Evolutionary conservation across 306 rosid species (phyloP).

Genomic region (Sicyos edulis): DNA sequence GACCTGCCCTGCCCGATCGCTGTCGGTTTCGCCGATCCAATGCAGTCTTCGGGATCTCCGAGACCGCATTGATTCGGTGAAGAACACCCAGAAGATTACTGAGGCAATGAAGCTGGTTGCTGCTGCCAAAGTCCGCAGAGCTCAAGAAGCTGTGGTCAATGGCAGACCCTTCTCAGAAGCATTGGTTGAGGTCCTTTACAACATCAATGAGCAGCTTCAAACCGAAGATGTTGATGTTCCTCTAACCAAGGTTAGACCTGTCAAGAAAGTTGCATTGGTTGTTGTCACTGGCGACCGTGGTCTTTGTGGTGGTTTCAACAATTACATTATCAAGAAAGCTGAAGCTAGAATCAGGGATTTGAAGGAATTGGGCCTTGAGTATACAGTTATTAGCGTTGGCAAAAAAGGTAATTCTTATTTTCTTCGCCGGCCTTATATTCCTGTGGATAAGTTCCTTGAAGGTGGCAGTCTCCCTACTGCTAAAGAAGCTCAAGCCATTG

Average conservation of each 20-base stretch:
- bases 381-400: constrained; percentile 67
- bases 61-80: constrained; percentile 62
- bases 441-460: constrained; percentile 67
- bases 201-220: constrained; percentile 85
- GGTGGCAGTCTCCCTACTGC: constrained; percentile 66
- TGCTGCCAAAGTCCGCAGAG: constrained; percentile 88
- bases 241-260: constrained; percentile 68
- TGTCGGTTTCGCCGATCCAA: constrained; percentile 39
- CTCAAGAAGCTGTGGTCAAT: constrained; percentile 89
- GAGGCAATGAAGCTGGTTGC: constrained; percentile 98
- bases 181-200: constrained; percentile 87
- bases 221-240: constrained; percentile 67
- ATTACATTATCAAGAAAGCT: constrained; percentile 55
- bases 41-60: constrained; percentile 76
- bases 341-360: constrained; percentile 55
- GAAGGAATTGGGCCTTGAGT: constrained; percentile 58
- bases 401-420: constrained; percentile 79
- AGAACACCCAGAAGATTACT: constrained; percentile 83
- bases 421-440: constrained; percentile 71
- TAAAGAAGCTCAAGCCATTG: constrained; percentile 87
- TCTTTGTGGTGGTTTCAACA: constrained; percentile 77
- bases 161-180: constrained; percentile 86
- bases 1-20: constrained; percentile 33
- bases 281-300: constrained; percentile 89
- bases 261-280: constrained; percentile 70